Base-by-base conservation (phyloP, 768 basidiomycete species). In the Leccinum incarnatum region DNA sequence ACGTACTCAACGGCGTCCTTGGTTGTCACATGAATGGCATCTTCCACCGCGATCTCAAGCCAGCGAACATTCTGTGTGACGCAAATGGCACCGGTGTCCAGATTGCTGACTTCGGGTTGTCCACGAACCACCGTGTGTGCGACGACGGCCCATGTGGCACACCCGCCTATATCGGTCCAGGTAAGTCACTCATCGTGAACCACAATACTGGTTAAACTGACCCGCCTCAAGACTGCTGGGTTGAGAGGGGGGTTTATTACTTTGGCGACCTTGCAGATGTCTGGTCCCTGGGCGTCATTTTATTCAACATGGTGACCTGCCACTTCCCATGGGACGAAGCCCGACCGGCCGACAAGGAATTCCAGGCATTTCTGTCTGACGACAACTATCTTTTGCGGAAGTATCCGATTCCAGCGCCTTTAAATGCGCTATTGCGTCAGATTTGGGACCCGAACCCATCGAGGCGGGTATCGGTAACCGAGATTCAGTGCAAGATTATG, bases 231-330 rank as follows among this genome's bases (percentile, higher is more conserved):
- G 88, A 90, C 69, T 87, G 85, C 59, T 77, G 85, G 57, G 77
- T 78, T 51, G 76, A 79, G 37, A 62, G 74, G 40, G 66, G 75
- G 4, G 60, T 51, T 2, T 45, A 10, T 2, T 67, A 65, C 37
- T 59, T 66, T n/a, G 59, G 62, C 1, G 60, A 59, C 46, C 25
- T 68, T 27, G 79, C 25, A 15, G 88, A 91, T 62, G 77, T 89
- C 58, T 91, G 89, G 89, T 79, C 88, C 15, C 71, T 90, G 19
- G 89, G 88, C 11, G 81, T 96, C 54, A 90, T 96, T 62, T 82
- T 96, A 51, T 83, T 88, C 68, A 95, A 93, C 74, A 84, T 96
- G 76, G 84, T 90, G 53, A 87, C 87, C 54, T 83, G 85, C 14
- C 42, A 25, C 14, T 60, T 30, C 21, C 65, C 67, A 10, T 68